Base-by-base conservation (phyloP, 345 rosid species). In the Excoecaria agallocha region DNA sequence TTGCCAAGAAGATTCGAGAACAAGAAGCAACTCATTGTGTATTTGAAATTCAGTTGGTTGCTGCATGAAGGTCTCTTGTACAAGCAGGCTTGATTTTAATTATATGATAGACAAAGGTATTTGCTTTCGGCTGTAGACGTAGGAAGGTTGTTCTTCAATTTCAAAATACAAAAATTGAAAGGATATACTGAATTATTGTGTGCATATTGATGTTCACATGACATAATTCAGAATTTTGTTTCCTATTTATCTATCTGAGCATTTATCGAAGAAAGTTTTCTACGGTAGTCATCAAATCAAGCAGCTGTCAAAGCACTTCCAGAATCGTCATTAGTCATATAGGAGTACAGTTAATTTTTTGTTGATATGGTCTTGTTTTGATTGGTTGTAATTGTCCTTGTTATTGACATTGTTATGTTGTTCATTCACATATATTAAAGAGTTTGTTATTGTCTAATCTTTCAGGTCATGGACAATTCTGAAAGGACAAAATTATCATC, bases 391-490 rank as follows among this genome's bases (percentile, higher is more conserved):
- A 20, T 55, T 22, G 19, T 55, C 25, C n/a, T 30, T 30, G 57
- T 52, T 52, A 25, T 8, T 38, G 19, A 12, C 13, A 35, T 35
- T 30, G 46, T 62, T 1, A 37, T 38, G 46, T 62, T 62, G 6
- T 62, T 35, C 20, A 3, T 37, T 35, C 45, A 22, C 48, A 58
- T 17, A 65, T 6, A 19, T n/a, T 20, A 68, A 66, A 9, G 25
- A 24, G 68, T 68, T 35, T 41, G 38, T 73, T 75, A 16, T 54
- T 25, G 30, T 69, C 60, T 70, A 37, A 13, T 37, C 79, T 80
- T 81, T 75, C 87, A 94, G 97, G 88, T 85, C 98, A 69, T 94
- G 97, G 98, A 89, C 98, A 46, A 94, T 94, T 69, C 85, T 92
- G 82, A 94, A 90, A 84, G 93, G 96, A 46, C 96, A 92, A 81